These are phyloP conservation scores for Cyberlindnera maclurae DNA, from an alignment of 805 yeast species.

Conservation along the genomic window DNA sequence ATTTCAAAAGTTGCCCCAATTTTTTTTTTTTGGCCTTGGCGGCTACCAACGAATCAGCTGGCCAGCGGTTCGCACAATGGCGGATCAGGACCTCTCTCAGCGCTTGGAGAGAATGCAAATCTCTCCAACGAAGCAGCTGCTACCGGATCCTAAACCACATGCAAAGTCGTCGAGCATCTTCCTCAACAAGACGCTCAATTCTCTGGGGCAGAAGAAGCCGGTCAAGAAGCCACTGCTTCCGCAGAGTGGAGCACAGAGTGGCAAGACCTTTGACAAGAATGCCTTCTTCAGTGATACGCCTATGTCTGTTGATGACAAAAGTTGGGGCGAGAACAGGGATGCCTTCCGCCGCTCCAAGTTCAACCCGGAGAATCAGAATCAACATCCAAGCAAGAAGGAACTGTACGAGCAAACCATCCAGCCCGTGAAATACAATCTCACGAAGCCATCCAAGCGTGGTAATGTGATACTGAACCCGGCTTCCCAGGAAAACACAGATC, in stretches of 20 bases:
- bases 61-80: background rate
- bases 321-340: constrained; percentile 17
- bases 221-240: too few species aligned
- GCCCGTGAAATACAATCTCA: background rate
- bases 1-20: background rate
- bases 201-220: constrained; percentile 11
- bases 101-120: constrained; percentile 7
- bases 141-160: constrained; percentile 4
- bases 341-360: constrained; percentile 3
- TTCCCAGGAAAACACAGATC: constrained; percentile 3
- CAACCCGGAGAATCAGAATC: constrained; percentile 2
- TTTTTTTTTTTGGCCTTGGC: background rate
- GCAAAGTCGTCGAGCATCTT: constrained; percentile 17
- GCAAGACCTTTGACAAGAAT: constrained; percentile 8
- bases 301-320: constrained; percentile 17
- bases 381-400: background rate
- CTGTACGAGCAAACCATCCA: background rate
- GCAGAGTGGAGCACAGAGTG: too few species aligned
- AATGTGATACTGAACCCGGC: constrained; percentile 9
- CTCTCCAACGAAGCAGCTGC: constrained; percentile 10
- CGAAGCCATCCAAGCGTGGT: constrained; percentile 1
- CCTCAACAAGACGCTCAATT: constrained; percentile 16
- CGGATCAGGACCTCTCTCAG: background rate
- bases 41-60: background rate
- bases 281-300: constrained; percentile 16